A percentile compares a stretch with the other conserved stretches of the same genome.
Evolutionary conservation across 2,329 filamentous ascomycete species (phyloP).

Genomic region (Pseudomassariella vexata): DNA sequence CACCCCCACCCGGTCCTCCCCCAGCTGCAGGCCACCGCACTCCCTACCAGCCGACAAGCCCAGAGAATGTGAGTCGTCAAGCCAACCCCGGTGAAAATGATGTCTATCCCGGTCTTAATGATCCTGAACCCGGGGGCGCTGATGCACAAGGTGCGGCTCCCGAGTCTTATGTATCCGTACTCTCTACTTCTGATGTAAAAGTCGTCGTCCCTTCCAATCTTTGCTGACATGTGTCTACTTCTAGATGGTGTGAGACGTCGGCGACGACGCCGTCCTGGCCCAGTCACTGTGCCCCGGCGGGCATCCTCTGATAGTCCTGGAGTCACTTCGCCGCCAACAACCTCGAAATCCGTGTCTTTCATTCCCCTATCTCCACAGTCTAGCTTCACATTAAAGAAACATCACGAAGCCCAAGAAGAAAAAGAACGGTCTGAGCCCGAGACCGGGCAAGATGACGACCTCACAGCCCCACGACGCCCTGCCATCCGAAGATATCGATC

Average conservation of each 20-base stretch:
- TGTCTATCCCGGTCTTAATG: constrained; percentile 12
- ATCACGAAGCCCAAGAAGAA: constrained; percentile 11
- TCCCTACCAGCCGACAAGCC: constrained; percentile 14
- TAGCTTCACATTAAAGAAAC: constrained; percentile 19
- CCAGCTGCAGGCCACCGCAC: constrained; percentile 8
- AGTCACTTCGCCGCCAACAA: constrained; percentile 6
- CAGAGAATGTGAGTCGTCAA: constrained; percentile 28
- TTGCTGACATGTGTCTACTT: not conserved
- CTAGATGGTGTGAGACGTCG: constrained; percentile 17
- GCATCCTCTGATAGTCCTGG: constrained; percentile 6
- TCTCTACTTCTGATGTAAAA: not conserved
- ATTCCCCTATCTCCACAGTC: constrained; percentile 24
- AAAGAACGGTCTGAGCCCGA: constrained; percentile 4
- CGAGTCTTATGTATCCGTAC: constrained; percentile 1
- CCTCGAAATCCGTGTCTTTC: constrained; percentile 19
- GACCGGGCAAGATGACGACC: not conserved
- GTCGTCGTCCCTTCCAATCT: not conserved
- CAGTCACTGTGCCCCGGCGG: constrained; percentile 1
- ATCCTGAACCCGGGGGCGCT: constrained; percentile 16
- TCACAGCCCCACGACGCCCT: not conserved
- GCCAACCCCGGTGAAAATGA: constrained; percentile 17
- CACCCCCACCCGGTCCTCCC: constrained; percentile 18
- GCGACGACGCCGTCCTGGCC: constrained; percentile 2
- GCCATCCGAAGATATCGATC: constrained; percentile 2
- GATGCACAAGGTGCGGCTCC: constrained; percentile 25